A percentile compares a stretch with the other conserved stretches of the same genome.
phyloP scores from a whole-genome alignment of 805 yeast species.

The Candida pseudoglaebosa region DNA sequence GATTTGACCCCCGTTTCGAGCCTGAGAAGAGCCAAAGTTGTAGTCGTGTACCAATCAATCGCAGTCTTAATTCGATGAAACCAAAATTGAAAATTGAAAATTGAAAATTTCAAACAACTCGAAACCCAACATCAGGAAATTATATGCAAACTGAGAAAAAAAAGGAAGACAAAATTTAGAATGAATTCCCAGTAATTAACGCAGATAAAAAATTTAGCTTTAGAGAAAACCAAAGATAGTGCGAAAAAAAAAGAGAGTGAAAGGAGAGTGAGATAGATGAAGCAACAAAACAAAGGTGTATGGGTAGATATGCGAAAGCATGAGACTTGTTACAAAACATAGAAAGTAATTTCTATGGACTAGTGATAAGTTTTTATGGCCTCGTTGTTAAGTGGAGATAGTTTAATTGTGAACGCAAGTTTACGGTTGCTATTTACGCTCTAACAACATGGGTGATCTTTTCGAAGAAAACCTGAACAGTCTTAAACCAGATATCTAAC shows the following conservation, averaged over 20 bases:
- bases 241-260: neutral
- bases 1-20: too few species aligned
- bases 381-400: conserved; percentile 28
- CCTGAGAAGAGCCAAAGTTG: too few species aligned
- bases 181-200: too few species aligned
- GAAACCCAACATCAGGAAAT: too few species aligned
- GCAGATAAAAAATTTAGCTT: neutral
- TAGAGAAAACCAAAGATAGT: neutral
- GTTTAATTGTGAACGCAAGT: conserved; percentile 27
- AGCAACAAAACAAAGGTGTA: neutral
- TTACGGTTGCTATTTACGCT: conserved; percentile 25
- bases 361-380: conserved; percentile 16
- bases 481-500: conserved; percentile 26
- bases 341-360: neutral
- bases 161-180: too few species aligned
- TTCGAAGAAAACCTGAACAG: conserved; percentile 22
- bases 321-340: neutral
- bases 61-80: too few species aligned
- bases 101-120: too few species aligned
- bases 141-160: too few species aligned
- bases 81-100: too few species aligned
- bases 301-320: conserved; percentile 5
- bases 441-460: conserved; percentile 21
- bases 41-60: too few species aligned
- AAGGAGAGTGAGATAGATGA: neutral